Evolutionary conservation across 805 yeast genomes (phyloP).

Genomic region (Candida jianshihensis): DNA sequence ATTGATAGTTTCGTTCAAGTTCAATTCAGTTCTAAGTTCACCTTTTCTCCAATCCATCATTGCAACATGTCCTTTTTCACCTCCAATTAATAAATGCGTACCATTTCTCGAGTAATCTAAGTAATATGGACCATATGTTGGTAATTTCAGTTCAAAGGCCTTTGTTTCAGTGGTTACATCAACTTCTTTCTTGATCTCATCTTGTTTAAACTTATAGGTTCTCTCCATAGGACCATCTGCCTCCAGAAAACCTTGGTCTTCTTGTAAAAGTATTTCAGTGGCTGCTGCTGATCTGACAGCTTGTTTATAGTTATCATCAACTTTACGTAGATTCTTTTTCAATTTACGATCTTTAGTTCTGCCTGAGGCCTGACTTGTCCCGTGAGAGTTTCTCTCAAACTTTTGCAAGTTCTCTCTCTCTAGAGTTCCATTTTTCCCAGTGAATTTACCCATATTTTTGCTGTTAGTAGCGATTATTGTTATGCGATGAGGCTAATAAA

Average conservation of each 20-base stretch:
- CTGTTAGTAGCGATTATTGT: too few relatives aligned
- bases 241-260: slow-evolving; percentile 80
- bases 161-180: slow-evolving; percentile 73
- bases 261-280: slow-evolving; percentile 79
- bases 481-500: too few relatives aligned
- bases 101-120: slow-evolving; percentile 85
- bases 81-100: slow-evolving; percentile 75
- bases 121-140: slow-evolving; percentile 80
- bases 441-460: slow-evolving; percentile 16
- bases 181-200: slow-evolving; percentile 68
- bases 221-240: slow-evolving; percentile 88
- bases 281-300: slow-evolving; percentile 81
- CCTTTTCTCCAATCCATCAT: slow-evolving; percentile 95
- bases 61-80: slow-evolving; percentile 91
- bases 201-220: slow-evolving; percentile 79
- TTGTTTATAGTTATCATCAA: slow-evolving; percentile 66
- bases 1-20: slow-evolving; percentile 81
- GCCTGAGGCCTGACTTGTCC: slow-evolving; percentile 16
- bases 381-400: slow-evolving; percentile 24
- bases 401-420: slow-evolving; percentile 24
- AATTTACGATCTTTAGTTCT: slow-evolving; percentile 51
- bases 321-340: slow-evolving; percentile 55
- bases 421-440: slow-evolving; percentile 20
- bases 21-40: slow-evolving; percentile 68
- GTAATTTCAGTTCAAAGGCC: slow-evolving; percentile 62